Evolutionary conservation across 352 stramenopile species (phyloP).

Genomic region (Phytophthora aleatoria): DNA sequence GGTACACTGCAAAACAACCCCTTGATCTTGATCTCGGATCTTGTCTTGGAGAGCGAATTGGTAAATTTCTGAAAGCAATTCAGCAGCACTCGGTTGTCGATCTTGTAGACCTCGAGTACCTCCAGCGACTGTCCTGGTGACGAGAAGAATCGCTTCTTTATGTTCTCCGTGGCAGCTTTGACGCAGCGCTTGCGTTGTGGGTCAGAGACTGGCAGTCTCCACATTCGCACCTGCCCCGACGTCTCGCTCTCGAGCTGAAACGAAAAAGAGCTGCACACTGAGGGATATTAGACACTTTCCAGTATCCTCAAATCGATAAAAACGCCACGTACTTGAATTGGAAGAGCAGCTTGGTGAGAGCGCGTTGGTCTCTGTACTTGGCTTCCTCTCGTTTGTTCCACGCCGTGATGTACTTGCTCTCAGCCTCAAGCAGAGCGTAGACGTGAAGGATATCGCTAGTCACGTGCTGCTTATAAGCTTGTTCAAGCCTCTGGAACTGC

Average conservation of each 20-base stretch:
- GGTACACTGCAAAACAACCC: slow-evolving; percentile 76
- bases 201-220: slow-evolving; percentile 47
- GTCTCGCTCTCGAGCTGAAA: slow-evolving; percentile 74
- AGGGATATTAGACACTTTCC: slow-evolving; percentile 1
- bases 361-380: slow-evolving; percentile 34
- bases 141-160: slow-evolving; percentile 59
- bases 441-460: slow-evolving; percentile 42
- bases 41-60: slow-evolving; percentile 13
- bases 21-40: slow-evolving; percentile 61
- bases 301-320: background rate
- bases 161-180: slow-evolving; percentile 73
- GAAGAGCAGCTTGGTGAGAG: slow-evolving; percentile 43
- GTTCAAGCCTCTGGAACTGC: slow-evolving; percentile 31
- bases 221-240: slow-evolving; percentile 52
- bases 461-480: slow-evolving; percentile 38
- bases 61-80: slow-evolving; percentile 61
- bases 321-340: slow-evolving; percentile 48
- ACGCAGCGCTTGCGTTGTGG: slow-evolving; percentile 63
- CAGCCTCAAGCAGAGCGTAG: slow-evolving; percentile 55
- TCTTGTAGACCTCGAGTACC: slow-evolving; percentile 82
- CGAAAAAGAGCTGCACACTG: slow-evolving; percentile 49
- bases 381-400: slow-evolving; percentile 38
- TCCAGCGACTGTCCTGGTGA: slow-evolving; percentile 33
- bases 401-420: slow-evolving; percentile 44
- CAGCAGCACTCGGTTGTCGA: slow-evolving; percentile 72